phyloP scores from a whole-genome alignment of 441 rosid genomes.

The Adansonia gregorii region DNA sequence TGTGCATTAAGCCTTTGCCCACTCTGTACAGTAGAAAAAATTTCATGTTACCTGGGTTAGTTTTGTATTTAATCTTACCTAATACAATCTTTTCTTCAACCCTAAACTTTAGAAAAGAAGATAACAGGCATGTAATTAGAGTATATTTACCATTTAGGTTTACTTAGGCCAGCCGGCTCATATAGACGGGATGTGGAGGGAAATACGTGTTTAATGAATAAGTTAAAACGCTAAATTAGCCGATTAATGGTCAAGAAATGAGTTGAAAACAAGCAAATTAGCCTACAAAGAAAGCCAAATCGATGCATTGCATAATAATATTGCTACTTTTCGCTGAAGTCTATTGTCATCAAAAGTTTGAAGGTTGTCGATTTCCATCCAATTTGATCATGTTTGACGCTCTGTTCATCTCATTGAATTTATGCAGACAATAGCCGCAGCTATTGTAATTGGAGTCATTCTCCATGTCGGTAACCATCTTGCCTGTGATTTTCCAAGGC shows the following conservation, averaged over 20 bases:
- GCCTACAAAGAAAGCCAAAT: not conserved
- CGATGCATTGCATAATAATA: not conserved
- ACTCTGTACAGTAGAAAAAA: not conserved
- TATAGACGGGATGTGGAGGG: not conserved
- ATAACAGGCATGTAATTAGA: not conserved
- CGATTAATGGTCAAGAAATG: not conserved
- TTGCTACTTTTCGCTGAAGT: not conserved
- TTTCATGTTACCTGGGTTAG: not conserved
- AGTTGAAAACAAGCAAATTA: not conserved
- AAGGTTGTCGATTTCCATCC: not conserved
- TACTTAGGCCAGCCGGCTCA: not conserved
- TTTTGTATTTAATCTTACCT: not conserved
- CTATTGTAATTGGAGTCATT: slow-evolving; percentile 55
- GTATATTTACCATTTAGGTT: not conserved
- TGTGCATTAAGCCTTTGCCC: not conserved
- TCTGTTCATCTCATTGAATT: not conserved
- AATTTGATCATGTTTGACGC: not conserved
- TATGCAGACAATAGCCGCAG: slow-evolving; percentile 60
- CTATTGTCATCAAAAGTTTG: not conserved
- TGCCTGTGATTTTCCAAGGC: slow-evolving; percentile 68
- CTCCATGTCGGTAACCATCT: slow-evolving; percentile 64
- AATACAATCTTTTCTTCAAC: not conserved
- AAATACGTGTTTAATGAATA: not conserved
- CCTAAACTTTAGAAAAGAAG: not conserved
- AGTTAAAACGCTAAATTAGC: not conserved